A percentile compares a stretch with the other conserved stretches of the same genome.
Conservation (phyloP, 352 stramenopile genomes). For the Blastocystis sp. region DNA sequence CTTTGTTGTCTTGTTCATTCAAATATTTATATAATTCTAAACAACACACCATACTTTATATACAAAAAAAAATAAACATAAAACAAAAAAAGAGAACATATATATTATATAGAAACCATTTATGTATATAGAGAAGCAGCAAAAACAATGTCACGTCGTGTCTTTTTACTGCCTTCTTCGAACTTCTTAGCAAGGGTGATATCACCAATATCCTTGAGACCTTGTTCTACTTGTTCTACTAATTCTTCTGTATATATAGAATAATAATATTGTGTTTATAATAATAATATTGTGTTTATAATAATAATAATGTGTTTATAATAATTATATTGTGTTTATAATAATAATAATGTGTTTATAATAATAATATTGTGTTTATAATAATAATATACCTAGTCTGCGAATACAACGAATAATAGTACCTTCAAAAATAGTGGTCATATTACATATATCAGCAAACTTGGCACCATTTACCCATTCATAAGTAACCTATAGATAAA, state of each 20-base stretch:
- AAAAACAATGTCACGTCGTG: constrained; percentile 98
- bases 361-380: no score
- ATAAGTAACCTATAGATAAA: constrained; percentile 36
- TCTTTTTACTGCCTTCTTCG: constrained; percentile 75
- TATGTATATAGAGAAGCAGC: constrained; percentile 88
- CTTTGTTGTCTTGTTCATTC: no score
- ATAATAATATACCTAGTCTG: constrained; percentile 55
- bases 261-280: neutral
- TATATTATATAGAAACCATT: constrained; percentile 21
- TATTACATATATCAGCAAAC: constrained; percentile 93
- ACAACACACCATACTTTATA: no score
- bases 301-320: no score
- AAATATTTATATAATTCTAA: no score
- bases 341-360: no score
- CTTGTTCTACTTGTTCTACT: constrained; percentile 75
- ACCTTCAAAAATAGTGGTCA: constrained; percentile 89
- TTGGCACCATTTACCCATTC: constrained; percentile 82
- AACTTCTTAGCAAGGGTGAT: constrained; percentile 88
- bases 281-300: no score
- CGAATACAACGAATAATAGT: constrained; percentile 88
- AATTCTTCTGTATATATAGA: constrained; percentile 63
- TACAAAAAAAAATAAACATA: no score
- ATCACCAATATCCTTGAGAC: constrained; percentile 85
- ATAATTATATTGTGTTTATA: no score
- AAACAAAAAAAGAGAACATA: no score